Conservation (phyloP, 306 rosid genomes). For the Hippophae gyantsensis region DNA sequence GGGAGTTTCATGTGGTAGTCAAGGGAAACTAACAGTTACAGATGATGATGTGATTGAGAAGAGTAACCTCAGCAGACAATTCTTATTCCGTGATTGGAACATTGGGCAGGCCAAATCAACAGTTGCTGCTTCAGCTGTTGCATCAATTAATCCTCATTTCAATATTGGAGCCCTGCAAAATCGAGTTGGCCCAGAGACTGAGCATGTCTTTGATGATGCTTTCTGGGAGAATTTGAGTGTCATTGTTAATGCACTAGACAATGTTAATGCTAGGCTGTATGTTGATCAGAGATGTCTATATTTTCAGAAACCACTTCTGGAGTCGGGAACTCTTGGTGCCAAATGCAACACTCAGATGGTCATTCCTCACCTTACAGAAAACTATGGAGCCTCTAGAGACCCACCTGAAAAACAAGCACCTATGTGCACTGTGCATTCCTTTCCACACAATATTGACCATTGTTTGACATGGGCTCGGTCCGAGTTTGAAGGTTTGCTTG, state of each 20-base stretch:
- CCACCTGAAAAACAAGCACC: conserved; percentile 26
- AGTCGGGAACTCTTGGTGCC: conserved; percentile 22
- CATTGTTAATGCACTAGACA: conserved; percentile 21
- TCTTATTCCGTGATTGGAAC: conserved; percentile 25
- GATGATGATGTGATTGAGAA: conserved; percentile 24
- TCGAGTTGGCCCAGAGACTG: conserved; percentile 18
- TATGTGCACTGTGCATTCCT: conserved; percentile 23
- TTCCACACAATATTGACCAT: conserved; percentile 24
- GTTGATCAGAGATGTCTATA: conserved; percentile 21
- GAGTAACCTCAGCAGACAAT: conserved; percentile 23
- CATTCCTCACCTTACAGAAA: conserved; percentile 22
- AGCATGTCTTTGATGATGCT: conserved; percentile 18
- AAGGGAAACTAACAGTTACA: conserved; percentile 18
- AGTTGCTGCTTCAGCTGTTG: conserved; percentile 22
- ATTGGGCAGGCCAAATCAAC: conserved; percentile 22
- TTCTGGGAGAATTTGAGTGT: conserved; percentile 23
- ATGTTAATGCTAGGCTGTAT: conserved; percentile 24
- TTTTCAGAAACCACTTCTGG: conserved; percentile 23
- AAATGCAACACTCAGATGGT: conserved; percentile 25
- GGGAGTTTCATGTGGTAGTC: conserved; percentile 18
- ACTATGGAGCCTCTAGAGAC: conserved; percentile 21
- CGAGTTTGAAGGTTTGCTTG: conserved; percentile 23
- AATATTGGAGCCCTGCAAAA: conserved; percentile 20
- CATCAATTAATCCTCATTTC: conserved; percentile 3
- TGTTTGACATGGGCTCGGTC: conserved; percentile 26